Conservation (phyloP, 441 rosid genomes). For the Hura crepitans region DNA sequence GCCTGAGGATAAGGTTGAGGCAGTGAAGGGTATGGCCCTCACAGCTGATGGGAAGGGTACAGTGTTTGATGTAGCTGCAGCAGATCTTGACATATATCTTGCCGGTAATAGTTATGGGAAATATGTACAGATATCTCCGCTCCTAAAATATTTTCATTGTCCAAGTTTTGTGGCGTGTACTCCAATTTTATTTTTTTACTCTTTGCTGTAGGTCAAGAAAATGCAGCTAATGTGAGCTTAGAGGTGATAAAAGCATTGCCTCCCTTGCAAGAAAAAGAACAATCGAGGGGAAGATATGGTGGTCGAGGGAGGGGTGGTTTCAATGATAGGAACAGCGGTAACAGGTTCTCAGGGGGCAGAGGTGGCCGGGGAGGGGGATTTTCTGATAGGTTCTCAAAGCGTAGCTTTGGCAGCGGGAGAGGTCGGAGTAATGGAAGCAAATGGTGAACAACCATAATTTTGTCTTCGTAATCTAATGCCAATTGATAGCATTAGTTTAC, state of each 20-base stretch:
- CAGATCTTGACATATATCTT: conserved; percentile 58
- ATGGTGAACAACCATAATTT: conserved; percentile 32
- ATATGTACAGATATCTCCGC: neutral
- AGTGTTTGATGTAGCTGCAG: conserved; percentile 65
- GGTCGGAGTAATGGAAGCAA: conserved; percentile 34
- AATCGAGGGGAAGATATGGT: conserved; percentile 57
- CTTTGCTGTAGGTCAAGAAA: conserved; percentile 49
- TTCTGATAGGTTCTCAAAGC: conserved; percentile 33
- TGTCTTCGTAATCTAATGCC: neutral
- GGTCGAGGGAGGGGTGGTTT: conserved; percentile 40
- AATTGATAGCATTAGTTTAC: neutral
- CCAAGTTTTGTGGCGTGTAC: neutral
- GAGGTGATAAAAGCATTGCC: conserved; percentile 66
- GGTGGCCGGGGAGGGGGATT: conserved; percentile 49
- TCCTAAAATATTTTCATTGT: neutral
- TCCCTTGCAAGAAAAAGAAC: conserved; percentile 65
- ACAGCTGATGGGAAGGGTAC: conserved; percentile 78
- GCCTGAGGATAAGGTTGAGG: conserved; percentile 80
- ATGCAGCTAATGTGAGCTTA: conserved; percentile 60
- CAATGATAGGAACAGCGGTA: conserved; percentile 33
- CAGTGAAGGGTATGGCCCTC: conserved; percentile 63
- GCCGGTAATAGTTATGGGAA: conserved; percentile 34
- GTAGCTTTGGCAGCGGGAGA: conserved; percentile 33
- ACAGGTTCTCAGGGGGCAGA: conserved; percentile 41
- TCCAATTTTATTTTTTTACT: neutral